Evolutionary conservation across 2,329 filamentous ascomycete species (phyloP).

Genomic region (Cladosporium sp.): DNA sequence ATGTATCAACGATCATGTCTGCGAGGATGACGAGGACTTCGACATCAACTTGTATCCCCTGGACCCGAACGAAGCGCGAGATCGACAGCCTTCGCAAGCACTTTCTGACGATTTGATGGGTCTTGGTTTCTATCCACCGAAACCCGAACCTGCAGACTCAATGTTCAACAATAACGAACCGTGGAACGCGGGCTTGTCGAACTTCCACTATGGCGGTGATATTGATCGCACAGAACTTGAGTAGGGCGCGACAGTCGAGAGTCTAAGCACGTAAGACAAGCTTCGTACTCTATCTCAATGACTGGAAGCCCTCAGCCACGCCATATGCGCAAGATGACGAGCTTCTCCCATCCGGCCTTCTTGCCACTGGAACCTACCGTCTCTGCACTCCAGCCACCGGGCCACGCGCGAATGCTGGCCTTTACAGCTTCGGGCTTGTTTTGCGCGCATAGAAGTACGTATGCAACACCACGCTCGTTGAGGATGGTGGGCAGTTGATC

Average conservation of each 20-base stretch:
- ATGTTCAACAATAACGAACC: constrained; percentile 34
- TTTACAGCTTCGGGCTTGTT: constrained; percentile 81
- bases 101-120: constrained; percentile 29
- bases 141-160: constrained; percentile 30
- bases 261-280: background rate
- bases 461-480: constrained; percentile 72
- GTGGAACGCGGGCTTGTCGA: constrained; percentile 38
- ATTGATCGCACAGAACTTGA: constrained; percentile 33
- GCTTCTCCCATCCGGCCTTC: constrained; percentile 90
- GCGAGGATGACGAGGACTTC: constrained; percentile 46
- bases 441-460: constrained; percentile 85
- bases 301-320: constrained; percentile 38
- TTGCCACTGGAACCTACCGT: constrained; percentile 81
- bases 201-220: constrained; percentile 36
- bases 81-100: constrained; percentile 23
- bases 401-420: constrained; percentile 60
- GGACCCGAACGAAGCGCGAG: constrained; percentile 12
- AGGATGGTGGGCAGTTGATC: constrained; percentile 67
- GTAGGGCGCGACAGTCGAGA: constrained; percentile 12
- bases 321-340: constrained; percentile 88
- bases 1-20: constrained; percentile 47
- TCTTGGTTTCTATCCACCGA: constrained; percentile 22
- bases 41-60: constrained; percentile 51
- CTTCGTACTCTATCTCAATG: background rate
- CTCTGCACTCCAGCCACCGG: constrained; percentile 69